Evolutionary conservation across 2,329 filamentous ascomycete species (phyloP), one percentile per base, ranked within the genome.

Genomic region (Hypoxylon sp.): DNA sequence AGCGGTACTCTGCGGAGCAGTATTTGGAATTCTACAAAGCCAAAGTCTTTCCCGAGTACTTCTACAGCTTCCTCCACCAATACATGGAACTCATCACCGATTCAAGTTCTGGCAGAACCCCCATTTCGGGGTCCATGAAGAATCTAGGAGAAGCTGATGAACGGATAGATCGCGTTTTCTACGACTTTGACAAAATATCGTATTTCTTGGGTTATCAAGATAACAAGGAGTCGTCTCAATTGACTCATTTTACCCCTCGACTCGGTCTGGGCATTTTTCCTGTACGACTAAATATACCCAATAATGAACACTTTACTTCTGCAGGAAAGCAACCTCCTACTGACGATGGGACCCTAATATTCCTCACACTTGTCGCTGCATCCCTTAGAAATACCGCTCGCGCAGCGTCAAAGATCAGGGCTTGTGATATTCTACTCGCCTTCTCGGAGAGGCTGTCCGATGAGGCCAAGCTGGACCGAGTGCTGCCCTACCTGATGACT

Each of bases 81-180:
- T 97, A 99, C 76, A 97, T 99, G 93, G 92, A 93, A 71, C 86
- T 97, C 57, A 92, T 99, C 67, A 98, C 96, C 3, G 93, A 98
- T 76, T 91, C 94, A 0, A 92, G 91, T 0, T 92, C 93, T 1
- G 93, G 93, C 0, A 90, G 91, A 69, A 89, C 87, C 54, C 86
- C 89, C 9, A 85, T 93, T 42, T 90, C 90, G 8, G 87, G 91
- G 1, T 84, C 87, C 9, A 80, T 84, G 2, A 88, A 87, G 68
- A 96, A 94, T 73, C 83, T 94, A 54, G 91, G 91, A 64, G 93
- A 97, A 77, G 89, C 93, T 0, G 96, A 99, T 77, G 93, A 97
- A 70, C 88, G 96, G 42, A 98, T 99, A 73, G 93, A 98, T 73
- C 89, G 93, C 44, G 90, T 99, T 0, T 98, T 92, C 74, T 88